Percentiles rank a stretch among this genome's conserved stretches.
These are phyloP conservation scores for Myxozyma neglecta DNA, from an alignment of 805 yeast genomes.

Conservation along the genomic window DNA sequence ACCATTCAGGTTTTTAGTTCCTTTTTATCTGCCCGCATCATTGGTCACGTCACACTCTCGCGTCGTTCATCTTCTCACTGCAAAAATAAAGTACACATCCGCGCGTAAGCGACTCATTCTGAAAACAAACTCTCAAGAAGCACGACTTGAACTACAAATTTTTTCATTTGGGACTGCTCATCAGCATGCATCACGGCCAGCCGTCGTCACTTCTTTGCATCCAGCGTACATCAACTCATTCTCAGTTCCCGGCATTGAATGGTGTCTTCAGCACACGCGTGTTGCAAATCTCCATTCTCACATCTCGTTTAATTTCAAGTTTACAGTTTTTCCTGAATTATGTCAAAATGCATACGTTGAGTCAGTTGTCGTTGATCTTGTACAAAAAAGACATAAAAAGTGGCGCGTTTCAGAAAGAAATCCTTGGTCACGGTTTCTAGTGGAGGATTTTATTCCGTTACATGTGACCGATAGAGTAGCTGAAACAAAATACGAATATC, in stretches of 20 bases:
- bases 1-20: constrained; percentile 4
- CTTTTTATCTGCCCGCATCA: constrained; percentile 14
- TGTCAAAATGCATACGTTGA: neutral
- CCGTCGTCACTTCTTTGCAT: neutral
- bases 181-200: neutral
- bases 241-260: neutral
- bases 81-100: constrained; percentile 7
- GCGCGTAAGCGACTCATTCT: neutral
- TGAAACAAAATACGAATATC: neutral
- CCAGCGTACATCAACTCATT: neutral
- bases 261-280: constrained; percentile 6
- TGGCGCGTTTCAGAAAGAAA: neutral
- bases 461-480: neutral
- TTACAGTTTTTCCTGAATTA: neutral
- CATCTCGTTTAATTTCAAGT: neutral
- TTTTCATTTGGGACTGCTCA: neutral
- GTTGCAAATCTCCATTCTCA: neutral
- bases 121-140: neutral
- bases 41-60: constrained; percentile 1
- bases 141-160: neutral
- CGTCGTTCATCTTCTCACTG: constrained; percentile 9
- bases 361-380: neutral
- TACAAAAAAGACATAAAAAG: neutral
- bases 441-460: neutral
- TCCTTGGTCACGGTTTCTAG: neutral